Conservation (phyloP, 805 yeast genomes). For the Ogataea nitratoaversa region DNA sequence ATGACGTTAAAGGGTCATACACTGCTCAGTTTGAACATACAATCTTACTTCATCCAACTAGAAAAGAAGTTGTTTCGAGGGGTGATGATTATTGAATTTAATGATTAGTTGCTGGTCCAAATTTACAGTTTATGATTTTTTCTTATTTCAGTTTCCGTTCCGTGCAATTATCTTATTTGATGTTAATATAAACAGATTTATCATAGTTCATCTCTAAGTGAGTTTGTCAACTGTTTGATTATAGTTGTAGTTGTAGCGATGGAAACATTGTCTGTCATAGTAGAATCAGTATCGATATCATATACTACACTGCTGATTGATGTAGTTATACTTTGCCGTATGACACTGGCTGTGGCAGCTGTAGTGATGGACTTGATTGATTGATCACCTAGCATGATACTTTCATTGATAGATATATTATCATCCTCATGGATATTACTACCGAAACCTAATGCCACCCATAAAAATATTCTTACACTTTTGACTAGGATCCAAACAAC, state of each 20-base stretch:
- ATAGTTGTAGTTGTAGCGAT: background rate
- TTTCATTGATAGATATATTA: too few species aligned
- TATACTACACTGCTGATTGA: too few species aligned
- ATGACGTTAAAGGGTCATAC: constrained; percentile 77
- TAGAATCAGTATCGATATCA: background rate
- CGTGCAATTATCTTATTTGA: background rate
- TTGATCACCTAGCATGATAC: too few species aligned
- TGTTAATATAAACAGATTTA: background rate
- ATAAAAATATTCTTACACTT: constrained; percentile 23
- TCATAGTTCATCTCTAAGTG: background rate
- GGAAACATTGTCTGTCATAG: background rate
- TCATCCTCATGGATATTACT: too few species aligned
- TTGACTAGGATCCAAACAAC: constrained; percentile 45
- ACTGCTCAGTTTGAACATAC: constrained; percentile 99
- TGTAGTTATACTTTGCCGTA: too few species aligned
- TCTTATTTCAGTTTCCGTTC: background rate
- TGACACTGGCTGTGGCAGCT: too few species aligned
- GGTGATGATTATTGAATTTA: constrained; percentile 93
- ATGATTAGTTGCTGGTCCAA: too few species aligned
- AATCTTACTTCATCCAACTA: constrained; percentile 79
- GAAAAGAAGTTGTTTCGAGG: constrained; percentile 89
- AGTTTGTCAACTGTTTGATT: background rate
- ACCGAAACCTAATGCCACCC: constrained; percentile 10
- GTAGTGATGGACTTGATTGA: too few species aligned
- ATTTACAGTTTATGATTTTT: too few species aligned